Base-by-base conservation (phyloP, 1,284 basidiomycete genomes). In the Trichosporon faecale region DNA sequence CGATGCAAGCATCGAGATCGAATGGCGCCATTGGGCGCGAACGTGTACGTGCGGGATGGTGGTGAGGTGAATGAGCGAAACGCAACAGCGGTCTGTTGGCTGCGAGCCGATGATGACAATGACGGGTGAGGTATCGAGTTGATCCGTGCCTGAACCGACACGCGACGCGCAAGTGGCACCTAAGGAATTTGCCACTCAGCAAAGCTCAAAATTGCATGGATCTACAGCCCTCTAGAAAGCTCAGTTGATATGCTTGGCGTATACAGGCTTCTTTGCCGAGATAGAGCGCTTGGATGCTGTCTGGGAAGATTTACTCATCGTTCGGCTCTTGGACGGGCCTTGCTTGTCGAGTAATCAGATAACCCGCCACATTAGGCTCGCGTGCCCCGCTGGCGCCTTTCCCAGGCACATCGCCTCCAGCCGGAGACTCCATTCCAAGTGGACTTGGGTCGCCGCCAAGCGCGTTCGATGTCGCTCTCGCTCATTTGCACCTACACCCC, bases 1-100 rank as follows among this genome's bases (percentile, higher is more conserved):
- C 87, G 82, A 98, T 96, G 84, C 94, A 96, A 74, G 92, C 92
- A 86, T 96, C 94, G 81, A 96, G 90, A 86, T 96, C 92, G 86
- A 96, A 95, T 77, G 93, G 91, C 70, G 91, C 91, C 92, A 94
- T 94, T 31, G 57, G 52, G 29, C 57, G 29, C 57, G 8, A 33
- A 25, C 33, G 64, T 29, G 25, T 29, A 27, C 23, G 65, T 31
- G 65, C 27, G 40, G 37, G 44, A 9, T 52, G 49, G 37, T 29
- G 12, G n/a, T 61, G 27, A 3, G 64, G 64, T 49, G 27, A 49
- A 65, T 44, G 64, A 44, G 40, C 49, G 64, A 65, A 61, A 6
- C 16, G 5, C 57, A 61, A 61, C 7, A n/a, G 23, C 29, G 29
- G 18, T 61, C 57, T 16, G 25, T n/a, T 12, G 8, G 7, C 2